Evolutionary conservation across 2,329 filamentous ascomycete genomes (phyloP).

Genomic region (Beauveria brongniartii): DNA sequence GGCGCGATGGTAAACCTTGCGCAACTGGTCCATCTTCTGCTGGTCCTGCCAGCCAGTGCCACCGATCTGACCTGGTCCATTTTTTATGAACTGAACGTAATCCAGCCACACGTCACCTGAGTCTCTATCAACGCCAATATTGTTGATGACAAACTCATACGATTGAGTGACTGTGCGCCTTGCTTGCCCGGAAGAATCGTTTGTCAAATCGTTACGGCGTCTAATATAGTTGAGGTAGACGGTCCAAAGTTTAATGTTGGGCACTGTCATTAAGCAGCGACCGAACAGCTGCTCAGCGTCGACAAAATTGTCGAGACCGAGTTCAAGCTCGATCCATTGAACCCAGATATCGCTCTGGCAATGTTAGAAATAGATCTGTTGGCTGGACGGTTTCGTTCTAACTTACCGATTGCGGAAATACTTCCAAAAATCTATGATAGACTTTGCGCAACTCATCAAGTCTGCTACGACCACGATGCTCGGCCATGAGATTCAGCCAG

Average conservation of each 20-base stretch:
- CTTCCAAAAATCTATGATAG: conserved; percentile 78
- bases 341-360: conserved; percentile 86
- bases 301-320: conserved; percentile 73
- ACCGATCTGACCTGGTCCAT: conserved; percentile 75
- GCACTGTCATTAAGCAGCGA: conserved; percentile 67
- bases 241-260: conserved; percentile 83
- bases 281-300: conserved; percentile 79
- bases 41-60: conserved; percentile 91
- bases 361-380: conserved; percentile 24
- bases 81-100: conserved; percentile 89
- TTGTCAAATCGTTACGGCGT: conserved; percentile 73
- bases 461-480: conserved; percentile 74
- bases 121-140: conserved; percentile 86
- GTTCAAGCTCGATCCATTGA: conserved; percentile 80
- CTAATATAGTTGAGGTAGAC: conserved; percentile 94
- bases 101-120: conserved; percentile 87
- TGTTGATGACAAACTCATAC: conserved; percentile 86
- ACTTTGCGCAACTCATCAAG: conserved; percentile 70
- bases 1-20: conserved; percentile 87
- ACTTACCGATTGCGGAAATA: conserved; percentile 89
- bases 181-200: conserved; percentile 68
- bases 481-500: conserved; percentile 80
- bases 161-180: conserved; percentile 74
- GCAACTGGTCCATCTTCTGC: conserved; percentile 92
- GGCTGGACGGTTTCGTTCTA: background rate